Base-by-base conservation (phyloP, 208 protist species). In the Phytomonas sp. region DNA sequence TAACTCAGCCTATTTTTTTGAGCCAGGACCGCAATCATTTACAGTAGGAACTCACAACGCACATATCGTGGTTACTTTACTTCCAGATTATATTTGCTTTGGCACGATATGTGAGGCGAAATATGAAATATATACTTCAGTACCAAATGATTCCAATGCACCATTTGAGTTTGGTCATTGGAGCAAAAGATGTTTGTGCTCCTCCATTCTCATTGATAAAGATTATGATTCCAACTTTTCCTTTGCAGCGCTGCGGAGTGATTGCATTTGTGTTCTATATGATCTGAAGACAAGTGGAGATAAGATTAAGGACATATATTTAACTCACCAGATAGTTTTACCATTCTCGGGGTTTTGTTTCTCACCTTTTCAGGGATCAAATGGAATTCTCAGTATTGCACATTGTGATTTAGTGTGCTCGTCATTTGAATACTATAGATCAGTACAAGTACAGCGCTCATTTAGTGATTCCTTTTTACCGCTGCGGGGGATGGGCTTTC, bases 401-500 rank as follows among this genome's bases (percentile, higher is more conserved):
- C 45, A 56, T 56, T 56, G 45, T 56, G 45, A 56, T 56, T 56
- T 56, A 56, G 45, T 56, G 45, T 56, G 45, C 45, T 56, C 45
- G 10, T 6, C 45, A 26, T 12, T 19, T 56, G 45, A 56, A 56
- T 26, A 19, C 6, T 1, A 56, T 56, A 0, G 16, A 26, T 56
- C 45, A 56, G 45, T 56, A 26, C 45, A 56, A 56, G 45, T 56
- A 6, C 45, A 56, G 45, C 16, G 45, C 45, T 56, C 45, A 56
- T 56, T 56, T 26, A 56, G 26, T 19, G 45, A 56, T 56, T 1
- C 26, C 7, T 56, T 56, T 56, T 56, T 2, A 12, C 34, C 4
- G 37, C 45, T 11, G 69, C 8, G 23, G 26, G 45, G 10, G 45
- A 19, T 56, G 7, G 45, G 45, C 16, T 56, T 56, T 56, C 16